Conservation (phyloP, 805 yeast species). For the Kodamaea sagamina region DNA sequence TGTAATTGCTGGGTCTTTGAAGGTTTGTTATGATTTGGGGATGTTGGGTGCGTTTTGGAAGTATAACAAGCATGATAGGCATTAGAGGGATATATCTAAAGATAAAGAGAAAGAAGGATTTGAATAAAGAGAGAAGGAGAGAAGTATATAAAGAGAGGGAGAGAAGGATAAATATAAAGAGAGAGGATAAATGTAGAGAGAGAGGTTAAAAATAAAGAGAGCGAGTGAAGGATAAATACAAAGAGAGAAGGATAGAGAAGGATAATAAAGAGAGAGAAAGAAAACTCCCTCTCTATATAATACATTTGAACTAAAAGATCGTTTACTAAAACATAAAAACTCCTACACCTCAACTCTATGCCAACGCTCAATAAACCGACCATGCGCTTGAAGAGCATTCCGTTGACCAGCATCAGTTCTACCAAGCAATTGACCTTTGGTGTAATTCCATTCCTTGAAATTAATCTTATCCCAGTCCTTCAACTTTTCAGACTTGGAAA, state of each 20-base stretch:
- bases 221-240: no score
- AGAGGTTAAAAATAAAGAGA: no score
- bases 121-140: no score
- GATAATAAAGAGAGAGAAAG: no score
- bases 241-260: no score
- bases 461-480: constrained; percentile 39
- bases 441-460: constrained; percentile 40
- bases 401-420: constrained; percentile 21
- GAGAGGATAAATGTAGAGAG: no score
- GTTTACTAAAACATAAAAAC: background rate
- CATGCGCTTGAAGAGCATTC: constrained; percentile 20
- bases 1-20: constrained; percentile 41
- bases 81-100: constrained; percentile 2
- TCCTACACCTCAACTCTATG: constrained; percentile 12
- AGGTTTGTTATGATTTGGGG: constrained; percentile 44
- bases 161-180: no score
- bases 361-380: constrained; percentile 27
- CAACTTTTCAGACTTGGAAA: constrained; percentile 25
- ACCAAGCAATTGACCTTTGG: constrained; percentile 25
- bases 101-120: no score
- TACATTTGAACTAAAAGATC: background rate
- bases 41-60: constrained; percentile 31
- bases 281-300: no score
- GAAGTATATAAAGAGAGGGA: no score
- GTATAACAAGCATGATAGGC: constrained; percentile 24